These are phyloP conservation scores for Pythium monospermum DNA, from an alignment of 352 stramenopile genomes.

Conservation along the genomic window DNA sequence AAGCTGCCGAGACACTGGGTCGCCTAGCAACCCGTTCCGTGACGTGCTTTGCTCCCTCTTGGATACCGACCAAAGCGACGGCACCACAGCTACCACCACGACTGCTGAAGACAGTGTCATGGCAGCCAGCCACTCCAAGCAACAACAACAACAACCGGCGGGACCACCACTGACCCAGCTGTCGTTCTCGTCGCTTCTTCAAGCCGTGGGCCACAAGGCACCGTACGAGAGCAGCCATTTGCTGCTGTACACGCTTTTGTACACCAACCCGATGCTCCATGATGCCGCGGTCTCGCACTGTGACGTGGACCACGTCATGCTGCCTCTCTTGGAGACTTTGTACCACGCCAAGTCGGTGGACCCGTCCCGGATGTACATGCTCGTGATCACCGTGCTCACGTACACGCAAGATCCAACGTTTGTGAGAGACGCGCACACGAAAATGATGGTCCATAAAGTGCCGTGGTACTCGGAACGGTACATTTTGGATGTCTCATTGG, in stretches of 20 bases:
- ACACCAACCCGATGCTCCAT: slow-evolving; percentile 53
- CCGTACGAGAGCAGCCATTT: slow-evolving; percentile 64
- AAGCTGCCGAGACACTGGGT: slow-evolving; percentile 50
- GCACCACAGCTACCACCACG: too few relatives aligned
- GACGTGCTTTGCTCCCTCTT: slow-evolving; percentile 39
- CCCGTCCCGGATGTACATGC: slow-evolving; percentile 63
- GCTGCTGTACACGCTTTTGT: slow-evolving; percentile 71
- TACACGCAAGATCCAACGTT: slow-evolving; percentile 62
- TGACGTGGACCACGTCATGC: slow-evolving; percentile 43
- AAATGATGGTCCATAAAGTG: slow-evolving; percentile 51
- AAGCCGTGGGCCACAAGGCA: slow-evolving; percentile 40
- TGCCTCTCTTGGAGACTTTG: slow-evolving; percentile 69
- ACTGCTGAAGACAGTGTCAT: slow-evolving; percentile 15
- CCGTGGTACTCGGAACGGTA: slow-evolving; percentile 77
- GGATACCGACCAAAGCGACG: slow-evolving; percentile 22
- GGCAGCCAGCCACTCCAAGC: slow-evolving; percentile 24
- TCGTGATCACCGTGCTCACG: slow-evolving; percentile 64
- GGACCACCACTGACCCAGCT: slow-evolving; percentile 29
- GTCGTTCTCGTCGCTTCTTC: slow-evolving; percentile 48
- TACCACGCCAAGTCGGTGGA: slow-evolving; percentile 62
- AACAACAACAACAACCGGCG: slow-evolving; percentile 20
- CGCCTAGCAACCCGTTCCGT: slow-evolving; percentile 58
- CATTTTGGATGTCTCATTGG: slow-evolving; percentile 69
- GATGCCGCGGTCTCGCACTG: slow-evolving; percentile 36
- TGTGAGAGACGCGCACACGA: slow-evolving; percentile 55